A percentile compares a stretch with the other conserved stretches of the same genome.
Evolutionary conservation across 108 stramenopile species (phyloP).

Genomic region (Pelagomonas calceolata): DNA sequence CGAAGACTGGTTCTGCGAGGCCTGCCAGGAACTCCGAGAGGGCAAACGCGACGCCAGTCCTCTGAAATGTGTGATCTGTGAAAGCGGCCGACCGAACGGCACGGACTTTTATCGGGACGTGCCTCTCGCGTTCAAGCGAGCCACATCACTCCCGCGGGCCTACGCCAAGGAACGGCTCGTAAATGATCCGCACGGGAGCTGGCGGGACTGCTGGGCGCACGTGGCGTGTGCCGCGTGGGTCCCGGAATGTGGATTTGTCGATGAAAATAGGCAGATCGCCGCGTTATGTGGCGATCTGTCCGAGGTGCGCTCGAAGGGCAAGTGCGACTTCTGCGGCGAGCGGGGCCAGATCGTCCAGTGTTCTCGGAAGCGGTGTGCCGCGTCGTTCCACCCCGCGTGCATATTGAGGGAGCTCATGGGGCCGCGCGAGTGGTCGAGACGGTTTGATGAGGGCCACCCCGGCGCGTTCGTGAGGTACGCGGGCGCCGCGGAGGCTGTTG

Average conservation of each 20-base stretch:
- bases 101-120: not conserved
- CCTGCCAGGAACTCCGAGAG: constrained; percentile 1
- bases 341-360: not conserved
- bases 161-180: constrained; percentile 12
- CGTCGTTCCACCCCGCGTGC: not conserved
- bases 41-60: not conserved
- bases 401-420: not conserved
- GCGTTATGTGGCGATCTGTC: not conserved
- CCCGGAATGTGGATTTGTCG: constrained; percentile 12
- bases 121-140: not conserved
- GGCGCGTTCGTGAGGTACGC: not conserved
- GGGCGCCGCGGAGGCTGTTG: not conserved
- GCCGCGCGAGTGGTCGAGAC: not conserved
- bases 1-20: constrained; percentile 22
- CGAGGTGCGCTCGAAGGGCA: not conserved
- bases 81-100: not conserved
- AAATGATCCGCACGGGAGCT: no score
- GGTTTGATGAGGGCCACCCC: not conserved
- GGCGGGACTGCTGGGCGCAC: constrained; percentile 10
- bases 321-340: not conserved
- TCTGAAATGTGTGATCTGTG: no score
- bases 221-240: constrained; percentile 19
- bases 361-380: not conserved
- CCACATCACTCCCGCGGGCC: constrained; percentile 1
- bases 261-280: not conserved